Base-by-base conservation (phyloP, 345 rosid species). In the Nephelium lappaceum region DNA sequence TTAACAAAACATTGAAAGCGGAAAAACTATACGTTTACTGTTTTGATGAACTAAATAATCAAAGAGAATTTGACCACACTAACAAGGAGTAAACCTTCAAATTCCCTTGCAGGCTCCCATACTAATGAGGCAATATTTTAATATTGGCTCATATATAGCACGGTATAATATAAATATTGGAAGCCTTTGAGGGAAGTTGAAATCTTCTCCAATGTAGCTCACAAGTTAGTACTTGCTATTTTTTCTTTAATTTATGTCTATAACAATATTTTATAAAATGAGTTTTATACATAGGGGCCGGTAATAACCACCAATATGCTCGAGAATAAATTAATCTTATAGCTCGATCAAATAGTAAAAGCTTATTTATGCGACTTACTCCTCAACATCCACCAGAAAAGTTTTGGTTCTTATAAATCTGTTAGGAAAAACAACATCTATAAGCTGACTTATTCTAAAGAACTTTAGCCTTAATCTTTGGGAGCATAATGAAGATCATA, bases 121-220 rank as follows among this genome's bases (percentile, higher is more conserved):
- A 15, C 55, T 42, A 5, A 27, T 23, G 39, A 53, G 49, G 11
- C 45, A 42, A 41, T 42, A 27, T 6, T 8, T 19, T n/a, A 19
- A 58, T 21, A 53, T 14, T 5, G 6, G 21, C 49, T 45, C 14
- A 3, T n/a, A n/a, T n/a, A n/a, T 21, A 15, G 72, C 61, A 36
- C 55, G 66, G 61, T 18, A 63, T n/a, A n/a, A n/a, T 65, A 36
- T 19, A 14, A 43, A 53, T 38, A 77, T 72, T 80, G 85, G 85
- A 82, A 80, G 83, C 85, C 83, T 77, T 82, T 82, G 80, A 85
- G 87, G 83, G 78, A 66, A 42, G 24, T 73, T 71, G 80, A 61
- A 45, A 51, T 51, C 76, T 77, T 75, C 76, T 67, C 83, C 80
- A 39, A 21, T 65, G 1, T 31, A 4, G 36, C 36, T 31, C 36